Base-by-base conservation (phyloP, 1,284 basidiomycete species). In the Pyrrhoderma lamaoense region DNA sequence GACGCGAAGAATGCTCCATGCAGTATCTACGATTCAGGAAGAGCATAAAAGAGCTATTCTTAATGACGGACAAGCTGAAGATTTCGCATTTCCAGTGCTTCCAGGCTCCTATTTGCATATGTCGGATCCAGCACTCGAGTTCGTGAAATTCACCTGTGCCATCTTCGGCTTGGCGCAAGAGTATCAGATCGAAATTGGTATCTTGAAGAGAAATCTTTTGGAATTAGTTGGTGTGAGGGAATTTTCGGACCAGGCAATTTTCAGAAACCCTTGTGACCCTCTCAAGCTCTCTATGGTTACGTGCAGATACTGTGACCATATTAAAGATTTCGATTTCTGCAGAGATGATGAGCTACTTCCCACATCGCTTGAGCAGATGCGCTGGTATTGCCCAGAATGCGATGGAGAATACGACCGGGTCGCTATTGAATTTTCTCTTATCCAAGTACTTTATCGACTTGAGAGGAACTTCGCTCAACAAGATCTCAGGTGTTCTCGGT, bases 301-400 rank as follows among this genome's bases (percentile, higher is more conserved):
- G 22, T 99, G 96, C 66, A 80, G 79, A 49, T 82, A 87, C 61
- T 99, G 96, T 70, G 94, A 94, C 66, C 74, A 78, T 19, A 79
- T 95, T 54, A 82, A 90, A 16, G 92, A 94, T 65, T 89, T 99
- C 58, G 95, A 99, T 65, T 86, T 98, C 58, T 96, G 93, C 64
- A 80, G 94, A n/a, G 94, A 97, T 65, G 76, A 84, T 4, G 90
- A 93, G 39, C 72, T 93, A 46, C 85, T 89, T 0, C 72, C 73
- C 58, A 64, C 74, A 27, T 66, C 70, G 36, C 27, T 11, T 31
- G 7, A 5, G 27, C 27, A 5, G 27, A 5, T 31, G 27, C 27
- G 79, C 62, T 89, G 88, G 87, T 62, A 68, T 14, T 89, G 84
- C 61, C 66, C 64, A 11, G 70, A 74, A 53, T 98, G 95, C 63